Conservation (phyloP, 2,329 filamentous ascomycete species). For the Penicillium vulpinum region DNA sequence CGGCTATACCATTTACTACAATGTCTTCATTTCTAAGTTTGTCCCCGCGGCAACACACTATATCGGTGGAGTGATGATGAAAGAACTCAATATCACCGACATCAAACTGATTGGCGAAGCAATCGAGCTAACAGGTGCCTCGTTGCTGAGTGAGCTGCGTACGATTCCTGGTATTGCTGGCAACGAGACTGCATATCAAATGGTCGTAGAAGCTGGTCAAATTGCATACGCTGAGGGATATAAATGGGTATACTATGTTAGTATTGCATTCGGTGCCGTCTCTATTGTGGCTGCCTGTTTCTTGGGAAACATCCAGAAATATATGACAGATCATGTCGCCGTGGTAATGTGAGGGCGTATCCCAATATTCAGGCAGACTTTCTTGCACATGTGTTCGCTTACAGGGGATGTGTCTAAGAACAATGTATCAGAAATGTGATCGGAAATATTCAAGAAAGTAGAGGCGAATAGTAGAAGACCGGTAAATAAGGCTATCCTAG, state of each 20-base stretch:
- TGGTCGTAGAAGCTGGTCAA: conserved; percentile 57
- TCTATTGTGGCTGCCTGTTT: conserved; percentile 60
- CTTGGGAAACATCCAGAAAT: conserved; percentile 59
- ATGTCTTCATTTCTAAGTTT: conserved; percentile 51
- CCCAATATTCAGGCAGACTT: background rate
- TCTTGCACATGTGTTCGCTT: background rate
- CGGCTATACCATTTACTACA: conserved; percentile 62
- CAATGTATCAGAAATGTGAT: background rate
- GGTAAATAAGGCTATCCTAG: conserved; percentile 7
- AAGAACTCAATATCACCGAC: conserved; percentile 53
- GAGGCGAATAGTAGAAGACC: background rate
- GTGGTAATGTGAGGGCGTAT: conserved; percentile 45
- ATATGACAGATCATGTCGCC: conserved; percentile 60
- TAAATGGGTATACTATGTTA: conserved; percentile 62
- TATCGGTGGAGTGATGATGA: conserved; percentile 54
- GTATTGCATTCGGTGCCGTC: conserved; percentile 61
- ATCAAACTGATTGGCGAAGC: conserved; percentile 49
- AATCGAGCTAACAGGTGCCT: conserved; percentile 55
- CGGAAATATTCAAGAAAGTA: background rate
- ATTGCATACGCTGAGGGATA: conserved; percentile 60
- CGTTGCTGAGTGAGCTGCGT: conserved; percentile 52
- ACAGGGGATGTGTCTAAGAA: background rate
- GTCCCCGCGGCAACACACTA: conserved; percentile 47
- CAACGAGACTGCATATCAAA: conserved; percentile 52
- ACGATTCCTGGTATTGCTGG: conserved; percentile 55